Percentiles rank a stretch among this genome's conserved stretches.
phyloP scores from a whole-genome alignment of 2,329 filamentous ascomycete species.

The Fusarium tjaetaba region DNA sequence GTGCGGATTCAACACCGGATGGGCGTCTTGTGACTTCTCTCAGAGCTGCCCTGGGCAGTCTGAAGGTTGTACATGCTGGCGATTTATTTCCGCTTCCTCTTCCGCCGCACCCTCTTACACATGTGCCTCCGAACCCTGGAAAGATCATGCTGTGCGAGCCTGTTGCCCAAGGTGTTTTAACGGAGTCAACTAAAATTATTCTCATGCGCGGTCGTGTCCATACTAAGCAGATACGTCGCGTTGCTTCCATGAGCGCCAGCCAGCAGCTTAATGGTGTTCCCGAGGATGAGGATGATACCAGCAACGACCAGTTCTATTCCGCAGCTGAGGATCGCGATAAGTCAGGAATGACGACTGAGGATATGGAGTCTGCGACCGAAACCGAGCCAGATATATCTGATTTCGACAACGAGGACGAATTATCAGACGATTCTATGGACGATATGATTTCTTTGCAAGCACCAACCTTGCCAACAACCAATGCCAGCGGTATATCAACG shows the following conservation, averaged over 20 bases:
- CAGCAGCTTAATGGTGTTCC: constrained; percentile 64
- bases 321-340: constrained; percentile 82
- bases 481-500: constrained; percentile 81
- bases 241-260: constrained; percentile 55
- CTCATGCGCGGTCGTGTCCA: constrained; percentile 72
- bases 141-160: constrained; percentile 95
- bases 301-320: constrained; percentile 92
- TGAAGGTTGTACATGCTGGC: constrained; percentile 83
- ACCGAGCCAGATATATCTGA: constrained; percentile 71
- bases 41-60: constrained; percentile 75
- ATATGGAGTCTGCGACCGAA: constrained; percentile 68
- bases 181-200: constrained; percentile 83
- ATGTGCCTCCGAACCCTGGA: constrained; percentile 83
- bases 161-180: constrained; percentile 85
- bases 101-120: constrained; percentile 85
- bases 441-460: constrained; percentile 91
- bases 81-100: constrained; percentile 83
- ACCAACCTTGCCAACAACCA: constrained; percentile 80
- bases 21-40: constrained; percentile 73
- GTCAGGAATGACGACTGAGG: constrained; percentile 67
- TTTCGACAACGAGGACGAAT: constrained; percentile 73
- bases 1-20: constrained; percentile 55
- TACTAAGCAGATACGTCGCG: constrained; percentile 60
- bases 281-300: constrained; percentile 79
- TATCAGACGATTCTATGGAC: constrained; percentile 91